These are phyloP conservation scores for Furcasterigmium sp. DNA, from an alignment of 2,329 filamentous ascomycete genomes.

Conservation along the genomic window DNA sequence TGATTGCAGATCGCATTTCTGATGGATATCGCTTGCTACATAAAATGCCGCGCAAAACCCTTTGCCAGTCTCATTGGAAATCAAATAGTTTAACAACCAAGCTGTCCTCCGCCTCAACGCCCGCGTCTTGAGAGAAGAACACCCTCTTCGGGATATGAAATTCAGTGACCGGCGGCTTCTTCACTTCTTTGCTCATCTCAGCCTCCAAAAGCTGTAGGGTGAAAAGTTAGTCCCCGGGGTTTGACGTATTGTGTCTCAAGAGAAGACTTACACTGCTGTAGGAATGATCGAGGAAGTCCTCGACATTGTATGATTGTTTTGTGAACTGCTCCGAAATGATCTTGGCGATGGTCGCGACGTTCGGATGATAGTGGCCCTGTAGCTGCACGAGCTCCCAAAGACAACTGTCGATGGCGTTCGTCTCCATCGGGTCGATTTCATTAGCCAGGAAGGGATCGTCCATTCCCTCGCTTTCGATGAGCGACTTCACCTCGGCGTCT, in stretches of 20 bases:
- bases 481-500: conserved; percentile 50
- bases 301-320: conserved; percentile 89
- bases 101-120: conserved; percentile 43
- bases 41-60: too few species aligned
- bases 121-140: conserved; percentile 51
- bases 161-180: conserved; percentile 83
- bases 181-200: conserved; percentile 77
- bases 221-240: too few species aligned
- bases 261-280: conserved; percentile 65
- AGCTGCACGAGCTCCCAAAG: conserved; percentile 93
- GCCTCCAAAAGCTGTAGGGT: conserved; percentile 66
- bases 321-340: conserved; percentile 97
- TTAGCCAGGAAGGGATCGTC: conserved; percentile 71
- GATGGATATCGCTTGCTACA: too few species aligned
- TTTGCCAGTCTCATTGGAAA: conserved; percentile 34
- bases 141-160: conserved; percentile 90
- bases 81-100: conserved; percentile 58
- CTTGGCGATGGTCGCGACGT: conserved; percentile 87
- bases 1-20: too few species aligned
- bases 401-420: conserved; percentile 82
- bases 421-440: conserved; percentile 79
- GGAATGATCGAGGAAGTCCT: conserved; percentile 94
- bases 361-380: conserved; percentile 92
- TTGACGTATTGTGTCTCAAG: neutral
- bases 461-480: conserved; percentile 55